Conservation (phyloP, 768 basidiomycete genomes). For the Collybia sordida region DNA sequence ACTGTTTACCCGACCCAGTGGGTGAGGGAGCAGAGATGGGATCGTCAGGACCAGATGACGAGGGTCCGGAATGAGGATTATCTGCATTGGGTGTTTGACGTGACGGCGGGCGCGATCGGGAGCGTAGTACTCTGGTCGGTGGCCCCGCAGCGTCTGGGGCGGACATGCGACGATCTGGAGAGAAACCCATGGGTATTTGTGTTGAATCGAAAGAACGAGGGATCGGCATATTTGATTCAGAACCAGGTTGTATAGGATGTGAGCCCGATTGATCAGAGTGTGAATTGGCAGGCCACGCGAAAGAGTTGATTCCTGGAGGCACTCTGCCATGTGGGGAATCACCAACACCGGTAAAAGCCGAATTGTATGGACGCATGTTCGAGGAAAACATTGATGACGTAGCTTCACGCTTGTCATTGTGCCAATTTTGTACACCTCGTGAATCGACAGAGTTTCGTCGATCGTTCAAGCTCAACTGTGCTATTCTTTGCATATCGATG, state of each 20-base stretch:
- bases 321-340: conserved; percentile 66
- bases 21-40: conserved; percentile 35
- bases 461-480: conserved; percentile 74
- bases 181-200: conserved; percentile 49
- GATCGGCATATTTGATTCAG: conserved; percentile 41
- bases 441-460: conserved; percentile 77
- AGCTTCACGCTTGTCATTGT: conserved; percentile 72
- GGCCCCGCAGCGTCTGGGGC: conserved; percentile 55
- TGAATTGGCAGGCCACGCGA: conserved; percentile 66
- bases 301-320: conserved; percentile 63
- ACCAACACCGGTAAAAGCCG: conserved; percentile 51
- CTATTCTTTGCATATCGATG: conserved; percentile 75
- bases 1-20: conserved; percentile 30
- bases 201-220: conserved; percentile 51
- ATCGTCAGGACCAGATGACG: conserved; percentile 44
- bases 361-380: conserved; percentile 45
- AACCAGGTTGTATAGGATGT: conserved; percentile 43
- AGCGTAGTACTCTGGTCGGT: conserved; percentile 57
- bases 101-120: conserved; percentile 72
- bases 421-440: conserved; percentile 50
- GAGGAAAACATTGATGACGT: conserved; percentile 69
- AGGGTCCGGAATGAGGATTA: conserved; percentile 37
- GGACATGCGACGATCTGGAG: conserved; percentile 75
- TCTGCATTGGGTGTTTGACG: conserved; percentile 50
- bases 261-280: conserved; percentile 30